Evolutionary conservation across 768 basidiomycete species (phyloP), one percentile per base, ranked within the genome.

Genomic region (Suillus ampliporus): DNA sequence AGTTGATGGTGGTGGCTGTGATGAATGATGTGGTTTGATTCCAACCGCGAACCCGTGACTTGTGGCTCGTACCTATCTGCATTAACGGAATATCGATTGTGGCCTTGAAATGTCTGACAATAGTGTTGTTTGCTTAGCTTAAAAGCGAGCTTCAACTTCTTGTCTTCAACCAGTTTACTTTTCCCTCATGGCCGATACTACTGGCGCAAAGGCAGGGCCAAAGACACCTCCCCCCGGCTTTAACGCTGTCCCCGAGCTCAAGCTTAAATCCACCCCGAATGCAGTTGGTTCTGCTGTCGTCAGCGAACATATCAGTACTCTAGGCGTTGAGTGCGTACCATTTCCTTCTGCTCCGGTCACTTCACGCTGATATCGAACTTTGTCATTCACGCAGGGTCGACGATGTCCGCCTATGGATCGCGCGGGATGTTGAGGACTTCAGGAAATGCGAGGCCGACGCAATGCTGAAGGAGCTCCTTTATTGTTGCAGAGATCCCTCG

Each of bases 391-490:
- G 17, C 57, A 59, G 58, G 1, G 13, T 56, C 14, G 0, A 4
- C 0, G 34, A 47, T 4, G 8, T 60, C n/a, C 15, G 58, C n/a
- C 50, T 50, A 26, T 38, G 34, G 34, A 60, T 60, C 1, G 19
- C 15, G 10, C 34, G 51, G 2, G 50, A 60, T n/a, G 8, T 60
- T 2, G 19, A 60, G 21, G 34, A 37, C 28, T 34, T 31, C 50
- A 60, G 2, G 21, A 37, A 28, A 35, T 37, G 48, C 15, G 14
- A 6, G 1, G 3, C 37, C 11, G 48, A 60, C 5, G 3, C 28
- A 34, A 59, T 59, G 58, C n/a, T 59, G 14, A 3, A 37, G 41
- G 41, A 50, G 21, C 58, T 59, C 3, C 46, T 59, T 51, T 59
- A 37, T 8, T n/a, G 34, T 11, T 60, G 58, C 38, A 7, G 2